Evolutionary conservation across 2,329 filamentous ascomycete species (phyloP).

Genomic region (Ophiostoma piceae): DNA sequence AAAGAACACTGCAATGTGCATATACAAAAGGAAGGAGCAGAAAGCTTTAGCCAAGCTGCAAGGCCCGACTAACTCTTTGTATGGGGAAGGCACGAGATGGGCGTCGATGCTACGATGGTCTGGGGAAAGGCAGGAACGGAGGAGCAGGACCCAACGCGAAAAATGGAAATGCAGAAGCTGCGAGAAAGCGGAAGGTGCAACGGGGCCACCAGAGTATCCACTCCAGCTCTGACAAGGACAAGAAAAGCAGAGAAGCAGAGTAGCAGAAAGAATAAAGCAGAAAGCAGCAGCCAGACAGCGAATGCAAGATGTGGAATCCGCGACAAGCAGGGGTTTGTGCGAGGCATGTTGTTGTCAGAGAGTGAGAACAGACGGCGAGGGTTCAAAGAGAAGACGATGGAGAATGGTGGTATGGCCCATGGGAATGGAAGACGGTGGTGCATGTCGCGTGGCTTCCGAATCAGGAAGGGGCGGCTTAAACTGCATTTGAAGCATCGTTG

Average conservation of each 20-base stretch:
- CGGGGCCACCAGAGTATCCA: background rate
- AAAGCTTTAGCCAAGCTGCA: background rate
- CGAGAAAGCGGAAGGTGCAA: background rate
- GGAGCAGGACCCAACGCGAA: background rate
- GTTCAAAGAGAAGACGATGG: too few species aligned
- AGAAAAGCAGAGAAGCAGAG: background rate
- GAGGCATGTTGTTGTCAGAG: background rate
- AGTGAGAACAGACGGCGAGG: background rate
- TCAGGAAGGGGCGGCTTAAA: background rate
- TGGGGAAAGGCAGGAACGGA: slow-evolving; percentile 8
- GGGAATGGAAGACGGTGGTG: background rate
- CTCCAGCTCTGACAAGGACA: background rate
- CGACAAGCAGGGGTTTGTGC: background rate
- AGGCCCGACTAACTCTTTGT: background rate
- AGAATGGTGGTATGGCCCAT: background rate
- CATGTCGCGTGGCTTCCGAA: background rate
- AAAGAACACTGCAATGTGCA: background rate
- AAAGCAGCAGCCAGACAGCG: background rate
- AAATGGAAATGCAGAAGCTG: background rate
- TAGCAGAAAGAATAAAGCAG: background rate
- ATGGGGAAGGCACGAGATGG: background rate
- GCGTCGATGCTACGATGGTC: slow-evolving; percentile 8
- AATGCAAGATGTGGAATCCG: background rate
- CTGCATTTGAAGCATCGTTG: background rate
- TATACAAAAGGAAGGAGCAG: slow-evolving; percentile 2